Conservation (phyloP, 208 protist species). For the Giardia duodenalis region DNA sequence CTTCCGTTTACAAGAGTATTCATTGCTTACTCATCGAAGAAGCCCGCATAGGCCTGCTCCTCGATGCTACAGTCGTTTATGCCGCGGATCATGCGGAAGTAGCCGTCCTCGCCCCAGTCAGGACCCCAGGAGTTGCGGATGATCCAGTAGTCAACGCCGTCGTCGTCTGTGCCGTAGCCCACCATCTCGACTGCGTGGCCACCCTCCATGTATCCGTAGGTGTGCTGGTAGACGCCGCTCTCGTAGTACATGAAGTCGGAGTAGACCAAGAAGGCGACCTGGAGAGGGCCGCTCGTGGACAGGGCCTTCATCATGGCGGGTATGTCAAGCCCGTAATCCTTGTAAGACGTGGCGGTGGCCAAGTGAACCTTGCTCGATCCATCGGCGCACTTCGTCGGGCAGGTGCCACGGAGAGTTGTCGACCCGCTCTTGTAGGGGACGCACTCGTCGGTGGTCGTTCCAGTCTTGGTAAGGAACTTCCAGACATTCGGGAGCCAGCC, state of each 20-base stretch:
- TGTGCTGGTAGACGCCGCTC: conserved; percentile 52
- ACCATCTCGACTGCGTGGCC: conserved; percentile 53
- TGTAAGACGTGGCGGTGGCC: neutral
- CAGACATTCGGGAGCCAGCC: neutral
- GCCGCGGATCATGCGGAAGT: conserved; percentile 40
- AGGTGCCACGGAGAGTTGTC: neutral
- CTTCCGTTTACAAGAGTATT: too few species aligned
- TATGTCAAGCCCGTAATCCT: neutral
- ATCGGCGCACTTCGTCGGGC: neutral
- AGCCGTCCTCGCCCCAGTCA: conserved; percentile 37
- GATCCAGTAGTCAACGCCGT: conserved; percentile 37
- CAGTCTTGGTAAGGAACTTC: conserved; percentile 13
- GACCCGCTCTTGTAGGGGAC: neutral
- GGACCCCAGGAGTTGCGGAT: conserved; percentile 42
- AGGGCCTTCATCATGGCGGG: neutral
- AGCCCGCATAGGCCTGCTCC: neutral
- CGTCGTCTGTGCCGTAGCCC: conserved; percentile 37
- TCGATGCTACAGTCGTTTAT: conserved; percentile 41
- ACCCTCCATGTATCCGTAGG: conserved; percentile 39
- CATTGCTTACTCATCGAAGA: neutral
- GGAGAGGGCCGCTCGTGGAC: neutral
- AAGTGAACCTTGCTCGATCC: neutral
- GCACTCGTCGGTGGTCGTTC: neutral
- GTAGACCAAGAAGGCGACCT: conserved; percentile 50
- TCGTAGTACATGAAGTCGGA: conserved; percentile 53